Conservation (phyloP, 2,329 filamentous ascomycete genomes). For the Fulvia fulva region DNA sequence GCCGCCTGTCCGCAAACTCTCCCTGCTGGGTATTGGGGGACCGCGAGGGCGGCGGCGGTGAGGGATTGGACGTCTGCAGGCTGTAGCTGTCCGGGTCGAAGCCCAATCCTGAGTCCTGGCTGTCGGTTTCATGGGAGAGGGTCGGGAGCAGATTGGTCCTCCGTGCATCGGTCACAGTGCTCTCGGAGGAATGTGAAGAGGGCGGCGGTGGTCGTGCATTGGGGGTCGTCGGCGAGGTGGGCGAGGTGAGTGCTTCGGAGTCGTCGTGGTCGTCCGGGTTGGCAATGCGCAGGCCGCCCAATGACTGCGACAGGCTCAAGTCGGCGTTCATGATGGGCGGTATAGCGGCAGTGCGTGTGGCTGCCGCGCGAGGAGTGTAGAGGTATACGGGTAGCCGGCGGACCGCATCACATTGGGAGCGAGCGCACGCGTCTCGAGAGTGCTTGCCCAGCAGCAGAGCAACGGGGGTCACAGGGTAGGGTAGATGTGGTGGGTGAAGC, state of each 20-base stretch:
- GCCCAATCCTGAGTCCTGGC: slow-evolving; percentile 35
- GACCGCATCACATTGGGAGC: background rate
- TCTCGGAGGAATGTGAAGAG: slow-evolving; percentile 34
- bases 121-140: slow-evolving; percentile 33
- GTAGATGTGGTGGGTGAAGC: background rate
- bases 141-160: slow-evolving; percentile 32
- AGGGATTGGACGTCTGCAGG: slow-evolving; percentile 15
- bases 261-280: slow-evolving; percentile 73
- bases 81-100: slow-evolving; percentile 41
- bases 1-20: slow-evolving; percentile 25
- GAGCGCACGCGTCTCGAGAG: background rate
- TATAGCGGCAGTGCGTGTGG: slow-evolving; percentile 8
- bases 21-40: slow-evolving; percentile 12
- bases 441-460: background rate
- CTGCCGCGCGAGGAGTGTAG: slow-evolving; percentile 1
- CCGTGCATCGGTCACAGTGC: slow-evolving; percentile 38
- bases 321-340: slow-evolving; percentile 74
- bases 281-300: slow-evolving; percentile 92
- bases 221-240: slow-evolving; percentile 13
- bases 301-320: slow-evolving; percentile 83
- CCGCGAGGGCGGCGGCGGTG: slow-evolving; percentile 6
- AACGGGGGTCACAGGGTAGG: background rate
- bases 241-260: slow-evolving; percentile 32
- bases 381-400: background rate
- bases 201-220: slow-evolving; percentile 24